Evolutionary conservation across 2,329 filamentous ascomycete species (phyloP).

Genomic region (Penicillium sp.): DNA sequence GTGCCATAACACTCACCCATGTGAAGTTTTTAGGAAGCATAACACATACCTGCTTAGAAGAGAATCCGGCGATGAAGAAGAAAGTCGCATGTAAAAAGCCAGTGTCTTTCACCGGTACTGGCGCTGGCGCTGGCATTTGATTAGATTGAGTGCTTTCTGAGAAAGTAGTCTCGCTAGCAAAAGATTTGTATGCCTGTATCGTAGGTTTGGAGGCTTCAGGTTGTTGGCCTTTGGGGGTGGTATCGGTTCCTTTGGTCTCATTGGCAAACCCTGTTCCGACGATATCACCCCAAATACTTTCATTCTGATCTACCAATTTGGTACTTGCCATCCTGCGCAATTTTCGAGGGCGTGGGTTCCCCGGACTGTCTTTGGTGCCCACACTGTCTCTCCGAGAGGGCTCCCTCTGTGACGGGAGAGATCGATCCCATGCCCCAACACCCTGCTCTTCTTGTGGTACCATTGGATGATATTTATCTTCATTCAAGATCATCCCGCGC

Average conservation of each 20-base stretch:
- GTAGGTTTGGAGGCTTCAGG: conserved; percentile 18
- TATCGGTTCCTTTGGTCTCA: conserved; percentile 27
- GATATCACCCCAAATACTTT: conserved; percentile 90
- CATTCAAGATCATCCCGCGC: conserved; percentile 88
- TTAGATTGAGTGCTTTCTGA: conserved; percentile 25
- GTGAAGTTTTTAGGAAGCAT: not conserved
- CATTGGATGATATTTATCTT: conserved; percentile 77
- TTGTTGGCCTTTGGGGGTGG: conserved; percentile 25
- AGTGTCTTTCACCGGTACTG: conserved; percentile 33
- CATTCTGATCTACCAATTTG: conserved; percentile 75
- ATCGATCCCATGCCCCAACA: conserved; percentile 70
- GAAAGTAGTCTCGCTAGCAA: conserved; percentile 41
- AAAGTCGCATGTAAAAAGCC: conserved; percentile 57
- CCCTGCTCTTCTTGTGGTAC: conserved; percentile 72
- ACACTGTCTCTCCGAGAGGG: conserved; percentile 21
- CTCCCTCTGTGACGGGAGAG: conserved; percentile 28
- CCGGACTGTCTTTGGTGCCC: conserved; percentile 47
- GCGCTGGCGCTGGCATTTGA: conserved; percentile 12
- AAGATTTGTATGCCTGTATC: conserved; percentile 38
- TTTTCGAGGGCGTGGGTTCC: conserved; percentile 70
- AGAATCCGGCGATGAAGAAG: conserved; percentile 65
- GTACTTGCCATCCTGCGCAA: conserved; percentile 83
- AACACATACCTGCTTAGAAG: conserved; percentile 50
- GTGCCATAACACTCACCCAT: not conserved
- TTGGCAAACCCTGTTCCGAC: conserved; percentile 53